Evolutionary conservation across 2,329 filamentous ascomycete species (phyloP), one percentile per base, ranked within the genome.

Genomic region (Cercospora zeae-maydis): DNA sequence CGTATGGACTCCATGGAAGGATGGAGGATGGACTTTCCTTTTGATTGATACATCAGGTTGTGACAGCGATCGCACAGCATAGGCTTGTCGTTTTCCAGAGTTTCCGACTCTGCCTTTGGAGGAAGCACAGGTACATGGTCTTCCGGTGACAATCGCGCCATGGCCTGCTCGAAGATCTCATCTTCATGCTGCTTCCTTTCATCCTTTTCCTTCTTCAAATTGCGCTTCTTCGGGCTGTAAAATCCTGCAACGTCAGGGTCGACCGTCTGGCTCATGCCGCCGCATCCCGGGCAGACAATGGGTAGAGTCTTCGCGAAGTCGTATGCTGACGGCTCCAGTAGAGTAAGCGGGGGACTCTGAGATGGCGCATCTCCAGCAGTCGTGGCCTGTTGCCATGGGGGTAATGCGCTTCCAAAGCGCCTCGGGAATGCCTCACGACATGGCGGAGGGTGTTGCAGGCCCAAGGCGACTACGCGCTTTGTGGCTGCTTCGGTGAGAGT

Each of bases 21-120:
- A 72, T 96, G 91, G 60, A 85, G 83, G 69, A 96, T 93, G 5
- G 90, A 83, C 14, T 84, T 78, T 7, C 89, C 90, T 14, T 82
- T 80, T 64, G 86, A 85, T 74, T 98, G 88, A 75, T 98, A 88
- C 21, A 89, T 76, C 27, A 99, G 82, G 34, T 87, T 83, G 75
- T 97, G 92, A 72, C 95, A 99, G 71, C 95, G 86, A 69, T 95
- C 89, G 78, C 95, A 99, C 6, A 96, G 63, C 64, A 63, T 45
- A 11, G 64, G 64, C 36, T 52, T 61, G 11, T 59, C 58, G 53
- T 49, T 34, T n/a, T 52, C 45, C 16, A 16, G 10, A 30, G 36
- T 24, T 6, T 39, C 49, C 16, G 45, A 24, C 34, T 64, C 53
- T 27, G 27, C 9, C 8, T 62, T 36, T 19, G 54, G n/a, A n/a